These are phyloP conservation scores for Psilocybe mexicana DNA, from an alignment of 1,284 basidiomycete genomes.

Conservation along the genomic window DNA sequence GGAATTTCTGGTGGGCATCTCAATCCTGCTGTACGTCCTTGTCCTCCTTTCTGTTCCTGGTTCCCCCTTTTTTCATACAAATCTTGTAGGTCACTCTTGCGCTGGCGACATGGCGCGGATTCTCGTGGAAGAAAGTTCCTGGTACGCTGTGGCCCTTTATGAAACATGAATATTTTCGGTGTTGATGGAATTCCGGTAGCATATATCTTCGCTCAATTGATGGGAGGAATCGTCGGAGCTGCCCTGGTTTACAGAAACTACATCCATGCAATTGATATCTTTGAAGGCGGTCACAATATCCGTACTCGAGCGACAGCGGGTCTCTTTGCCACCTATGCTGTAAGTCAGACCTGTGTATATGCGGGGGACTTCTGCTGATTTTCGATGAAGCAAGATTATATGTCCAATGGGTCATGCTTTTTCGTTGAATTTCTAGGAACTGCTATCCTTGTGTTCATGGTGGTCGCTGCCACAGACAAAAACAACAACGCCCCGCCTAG, in stretches of 20 bases:
- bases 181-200: slow-evolving; percentile 16
- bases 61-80: not conserved
- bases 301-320: slow-evolving; percentile 45
- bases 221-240: slow-evolving; percentile 51
- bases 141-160: slow-evolving; percentile 21
- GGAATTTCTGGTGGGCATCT: slow-evolving; percentile 74
- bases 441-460: slow-evolving; percentile 31
- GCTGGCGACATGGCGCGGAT: slow-evolving; percentile 64
- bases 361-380: not conserved
- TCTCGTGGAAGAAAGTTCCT: slow-evolving; percentile 74
- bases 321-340: slow-evolving; percentile 42
- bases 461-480: slow-evolving; percentile 41
- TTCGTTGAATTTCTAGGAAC: slow-evolving; percentile 41
- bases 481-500: slow-evolving; percentile 41
- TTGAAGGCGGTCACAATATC: slow-evolving; percentile 44
- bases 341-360: slow-evolving; percentile 21
- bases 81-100: slow-evolving; percentile 48
- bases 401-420: slow-evolving; percentile 39
- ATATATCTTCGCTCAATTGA: slow-evolving; percentile 52
- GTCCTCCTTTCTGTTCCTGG: not conserved
- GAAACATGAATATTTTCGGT: not conserved
- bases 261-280: slow-evolving; percentile 50
- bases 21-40: slow-evolving; percentile 62
- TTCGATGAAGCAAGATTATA: slow-evolving; percentile 36
- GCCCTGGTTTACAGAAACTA: slow-evolving; percentile 57